These are phyloP conservation scores for Salix dunnii DNA, from an alignment of 345 rosid genomes.

Conservation along the genomic window DNA sequence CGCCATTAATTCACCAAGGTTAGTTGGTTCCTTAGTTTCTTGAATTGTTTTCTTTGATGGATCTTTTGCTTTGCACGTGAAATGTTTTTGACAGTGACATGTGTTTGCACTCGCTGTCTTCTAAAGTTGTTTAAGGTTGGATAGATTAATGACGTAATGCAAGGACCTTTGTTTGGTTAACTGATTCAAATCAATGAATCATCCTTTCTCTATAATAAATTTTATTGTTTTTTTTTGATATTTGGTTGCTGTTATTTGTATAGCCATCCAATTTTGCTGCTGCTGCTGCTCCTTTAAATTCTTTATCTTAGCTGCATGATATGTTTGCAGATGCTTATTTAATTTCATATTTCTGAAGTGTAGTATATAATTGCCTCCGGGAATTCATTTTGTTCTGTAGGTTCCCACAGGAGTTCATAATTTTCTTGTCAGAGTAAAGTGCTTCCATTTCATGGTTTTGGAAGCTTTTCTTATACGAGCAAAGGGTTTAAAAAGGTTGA, in stretches of 20 bases:
- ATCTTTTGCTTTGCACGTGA: not conserved
- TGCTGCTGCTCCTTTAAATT: not conserved
- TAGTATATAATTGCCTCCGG: not conserved
- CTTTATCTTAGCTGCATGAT: not conserved
- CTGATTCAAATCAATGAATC: not conserved
- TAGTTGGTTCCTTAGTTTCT: not conserved
- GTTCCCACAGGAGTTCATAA: not conserved
- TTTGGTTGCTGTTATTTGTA: not conserved
- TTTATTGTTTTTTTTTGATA: too few species aligned
- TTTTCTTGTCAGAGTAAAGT: not conserved
- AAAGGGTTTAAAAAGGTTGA: not conserved
- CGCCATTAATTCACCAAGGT: not conserved
- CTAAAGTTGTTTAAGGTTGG: not conserved
- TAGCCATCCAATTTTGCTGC: not conserved
- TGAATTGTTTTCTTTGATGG: not conserved
- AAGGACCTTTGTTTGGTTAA: not conserved
- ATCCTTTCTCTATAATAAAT: not conserved
- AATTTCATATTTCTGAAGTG: not conserved
- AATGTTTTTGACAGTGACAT: not conserved
- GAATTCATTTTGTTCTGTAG: conserved; percentile 1
- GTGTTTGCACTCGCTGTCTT: not conserved
- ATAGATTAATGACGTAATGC: not conserved
- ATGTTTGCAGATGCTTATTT: not conserved
- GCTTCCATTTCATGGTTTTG: not conserved
- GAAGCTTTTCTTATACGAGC: not conserved